Percentiles rank a stretch among this genome's conserved stretches.
These are phyloP conservation scores for Furcasterigmium sp. DNA, from an alignment of 2,329 filamentous ascomycete species.

Conservation along the genomic window DNA sequence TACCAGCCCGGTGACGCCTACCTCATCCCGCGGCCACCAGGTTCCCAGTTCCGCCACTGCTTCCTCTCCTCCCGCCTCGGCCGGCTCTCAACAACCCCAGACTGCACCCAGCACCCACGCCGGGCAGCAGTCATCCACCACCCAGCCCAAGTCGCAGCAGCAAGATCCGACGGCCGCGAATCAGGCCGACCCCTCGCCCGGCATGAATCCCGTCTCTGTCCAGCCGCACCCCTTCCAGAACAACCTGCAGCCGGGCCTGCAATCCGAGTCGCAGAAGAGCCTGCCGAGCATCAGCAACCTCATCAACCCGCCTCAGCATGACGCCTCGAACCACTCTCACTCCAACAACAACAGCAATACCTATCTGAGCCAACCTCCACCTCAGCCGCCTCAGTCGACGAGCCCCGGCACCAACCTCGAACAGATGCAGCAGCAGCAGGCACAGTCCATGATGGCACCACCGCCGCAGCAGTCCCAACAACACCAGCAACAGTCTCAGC, in stretches of 20 bases:
- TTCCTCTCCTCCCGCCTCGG: slow-evolving; percentile 12
- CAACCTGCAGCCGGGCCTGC: slow-evolving; percentile 19
- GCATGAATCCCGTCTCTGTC: slow-evolving; percentile 25
- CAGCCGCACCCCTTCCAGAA: slow-evolving; percentile 16
- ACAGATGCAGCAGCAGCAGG: slow-evolving; percentile 31
- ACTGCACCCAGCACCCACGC: background rate
- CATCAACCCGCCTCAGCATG: slow-evolving; percentile 60
- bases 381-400: slow-evolving; percentile 21
- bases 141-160: background rate
- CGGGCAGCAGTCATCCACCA: background rate
- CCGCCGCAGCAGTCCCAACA: slow-evolving; percentile 15
- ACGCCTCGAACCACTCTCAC: slow-evolving; percentile 18
- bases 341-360: slow-evolving; percentile 2
- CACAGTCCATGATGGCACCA: slow-evolving; percentile 19
- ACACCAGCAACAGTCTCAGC: slow-evolving; percentile 14
- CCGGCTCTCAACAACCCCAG: slow-evolving; percentile 1
- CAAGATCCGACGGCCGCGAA: background rate
- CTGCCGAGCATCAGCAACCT: slow-evolving; percentile 78
- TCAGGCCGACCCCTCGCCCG: slow-evolving; percentile 16
- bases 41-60: slow-evolving; percentile 16
- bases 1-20: slow-evolving; percentile 57
- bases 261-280: slow-evolving; percentile 54
- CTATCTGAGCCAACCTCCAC: slow-evolving; percentile 14
- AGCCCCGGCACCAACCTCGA: slow-evolving; percentile 31
- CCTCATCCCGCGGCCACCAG: slow-evolving; percentile 19